Percentiles rank a stretch among this genome's conserved stretches.
Conservation (phyloP, 805 yeast species). For the Helenozyma rhizophorensis region DNA sequence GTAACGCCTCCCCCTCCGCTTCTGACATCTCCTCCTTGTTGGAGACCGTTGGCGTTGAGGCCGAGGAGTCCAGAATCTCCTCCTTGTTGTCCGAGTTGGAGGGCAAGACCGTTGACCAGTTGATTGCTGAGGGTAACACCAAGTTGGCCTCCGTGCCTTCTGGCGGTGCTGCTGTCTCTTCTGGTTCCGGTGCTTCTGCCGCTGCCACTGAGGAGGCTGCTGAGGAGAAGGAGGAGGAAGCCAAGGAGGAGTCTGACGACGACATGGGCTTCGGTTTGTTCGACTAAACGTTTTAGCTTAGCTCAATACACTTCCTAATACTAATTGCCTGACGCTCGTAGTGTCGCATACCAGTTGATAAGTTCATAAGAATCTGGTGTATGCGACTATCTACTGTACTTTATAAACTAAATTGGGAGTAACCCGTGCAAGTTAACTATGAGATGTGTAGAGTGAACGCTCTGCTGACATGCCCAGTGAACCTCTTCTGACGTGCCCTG, state of each 20-base stretch:
- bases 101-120: conserved; percentile 88
- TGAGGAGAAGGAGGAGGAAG: conserved; percentile 64
- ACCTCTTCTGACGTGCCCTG: no score
- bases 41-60: conserved; percentile 94
- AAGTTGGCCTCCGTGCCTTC: conserved; percentile 97
- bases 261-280: conserved; percentile 97
- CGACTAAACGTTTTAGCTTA: conserved; percentile 57
- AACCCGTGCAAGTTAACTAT: no score
- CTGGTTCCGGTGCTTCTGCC: conserved; percentile 66
- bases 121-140: conserved; percentile 91
- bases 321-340: no score
- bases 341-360: no score
- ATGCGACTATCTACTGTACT: no score
- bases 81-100: conserved; percentile 79
- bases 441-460: no score
- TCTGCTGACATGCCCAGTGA: no score
- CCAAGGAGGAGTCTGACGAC: conserved; percentile 61
- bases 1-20: conserved; percentile 91
- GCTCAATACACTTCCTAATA: conserved; percentile 2
- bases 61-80: conserved; percentile 82
- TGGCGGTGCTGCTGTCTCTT: conserved; percentile 93
- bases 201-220: conserved; percentile 69
- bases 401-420: no score
- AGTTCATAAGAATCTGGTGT: no score
- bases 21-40: conserved; percentile 84